Evolutionary conservation across 768 basidiomycete species (phyloP).

Genomic region (Termitomyces heimii): DNA sequence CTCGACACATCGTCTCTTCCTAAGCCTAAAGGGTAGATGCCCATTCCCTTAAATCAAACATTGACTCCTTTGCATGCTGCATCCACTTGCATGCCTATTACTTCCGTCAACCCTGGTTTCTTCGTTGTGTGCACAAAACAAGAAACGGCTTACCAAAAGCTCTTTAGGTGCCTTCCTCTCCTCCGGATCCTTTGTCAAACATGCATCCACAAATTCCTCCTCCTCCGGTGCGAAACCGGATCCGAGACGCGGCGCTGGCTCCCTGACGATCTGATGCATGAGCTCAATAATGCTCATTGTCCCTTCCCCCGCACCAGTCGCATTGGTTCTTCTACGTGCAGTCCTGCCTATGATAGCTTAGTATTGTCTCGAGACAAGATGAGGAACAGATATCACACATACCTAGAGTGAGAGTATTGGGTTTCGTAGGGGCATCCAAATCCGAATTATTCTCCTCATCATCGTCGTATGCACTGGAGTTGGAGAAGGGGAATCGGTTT

Average conservation of each 20-base stretch:
- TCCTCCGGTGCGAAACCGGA: constrained; percentile 63
- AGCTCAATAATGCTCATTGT: constrained; percentile 98
- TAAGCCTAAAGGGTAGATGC: constrained; percentile 54
- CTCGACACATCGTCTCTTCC: not conserved
- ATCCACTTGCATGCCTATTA: constrained; percentile 43
- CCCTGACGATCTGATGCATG: constrained; percentile 96
- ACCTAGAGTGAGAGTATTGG: constrained; percentile 24
- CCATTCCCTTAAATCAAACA: constrained; percentile 72
- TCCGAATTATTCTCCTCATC: constrained; percentile 52
- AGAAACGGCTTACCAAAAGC: constrained; percentile 48
- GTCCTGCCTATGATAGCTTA: not conserved
- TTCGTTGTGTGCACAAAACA: not conserved
- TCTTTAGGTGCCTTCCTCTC: constrained; percentile 80
- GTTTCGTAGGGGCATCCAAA: constrained; percentile 65
- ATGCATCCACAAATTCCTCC: constrained; percentile 83
- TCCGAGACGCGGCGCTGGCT: constrained; percentile 86
- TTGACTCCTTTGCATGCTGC: constrained; percentile 46
- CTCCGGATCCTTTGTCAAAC: constrained; percentile 85
- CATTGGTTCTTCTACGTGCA: constrained; percentile 51
- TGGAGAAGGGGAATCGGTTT: constrained; percentile 96
- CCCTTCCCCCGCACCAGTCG: constrained; percentile 87
- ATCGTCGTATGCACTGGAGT: constrained; percentile 39
- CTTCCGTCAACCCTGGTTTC: not conserved
- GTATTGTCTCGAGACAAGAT: no score
- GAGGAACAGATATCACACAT: not conserved